phyloP scores from a whole-genome alignment of 148 eudicot species.

The Cornus controversa region DNA sequence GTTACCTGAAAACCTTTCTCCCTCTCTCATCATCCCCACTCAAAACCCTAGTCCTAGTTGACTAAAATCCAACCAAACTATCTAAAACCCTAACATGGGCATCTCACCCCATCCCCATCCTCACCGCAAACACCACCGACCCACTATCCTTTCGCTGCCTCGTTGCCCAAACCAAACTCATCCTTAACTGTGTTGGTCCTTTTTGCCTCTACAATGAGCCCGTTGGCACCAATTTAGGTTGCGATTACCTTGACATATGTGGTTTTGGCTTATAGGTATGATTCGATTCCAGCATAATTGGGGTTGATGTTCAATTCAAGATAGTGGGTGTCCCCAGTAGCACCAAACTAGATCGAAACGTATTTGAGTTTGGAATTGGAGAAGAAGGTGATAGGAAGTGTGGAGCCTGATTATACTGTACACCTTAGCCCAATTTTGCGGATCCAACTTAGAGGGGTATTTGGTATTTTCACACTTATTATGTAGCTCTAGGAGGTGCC shows the following conservation, averaged over 20 bases:
- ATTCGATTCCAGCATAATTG: constrained; percentile 79
- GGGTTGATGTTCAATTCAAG: constrained; percentile 59
- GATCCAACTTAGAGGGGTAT: no score
- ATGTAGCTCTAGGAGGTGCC: no score
- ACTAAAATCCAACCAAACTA: constrained; percentile 47
- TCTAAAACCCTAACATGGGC: constrained; percentile 66
- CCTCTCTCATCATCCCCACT: constrained; percentile 51
- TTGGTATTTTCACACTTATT: no score
- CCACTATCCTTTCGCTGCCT: constrained; percentile 40
- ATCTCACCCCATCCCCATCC: constrained; percentile 46
- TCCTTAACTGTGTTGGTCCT: constrained; percentile 87
- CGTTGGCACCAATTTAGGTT: constrained; percentile 57
- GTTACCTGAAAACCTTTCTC: no score
- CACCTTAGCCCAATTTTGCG: no score
- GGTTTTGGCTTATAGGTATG: constrained; percentile 90
- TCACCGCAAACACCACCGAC: constrained; percentile 57
- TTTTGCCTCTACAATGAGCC: constrained; percentile 61
- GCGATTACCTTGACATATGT: constrained; percentile 74
- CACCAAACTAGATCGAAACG: constrained; percentile 54
- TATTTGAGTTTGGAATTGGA: constrained; percentile 74
- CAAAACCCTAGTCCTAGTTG: constrained; percentile 70
- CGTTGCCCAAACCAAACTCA: constrained; percentile 37
- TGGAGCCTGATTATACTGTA: no score
- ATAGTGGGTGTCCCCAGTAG: constrained; percentile 47
- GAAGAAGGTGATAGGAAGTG: no score